phyloP scores from a whole-genome alignment of 208 protist species.

The Leishmania martiniquensis region DNA sequence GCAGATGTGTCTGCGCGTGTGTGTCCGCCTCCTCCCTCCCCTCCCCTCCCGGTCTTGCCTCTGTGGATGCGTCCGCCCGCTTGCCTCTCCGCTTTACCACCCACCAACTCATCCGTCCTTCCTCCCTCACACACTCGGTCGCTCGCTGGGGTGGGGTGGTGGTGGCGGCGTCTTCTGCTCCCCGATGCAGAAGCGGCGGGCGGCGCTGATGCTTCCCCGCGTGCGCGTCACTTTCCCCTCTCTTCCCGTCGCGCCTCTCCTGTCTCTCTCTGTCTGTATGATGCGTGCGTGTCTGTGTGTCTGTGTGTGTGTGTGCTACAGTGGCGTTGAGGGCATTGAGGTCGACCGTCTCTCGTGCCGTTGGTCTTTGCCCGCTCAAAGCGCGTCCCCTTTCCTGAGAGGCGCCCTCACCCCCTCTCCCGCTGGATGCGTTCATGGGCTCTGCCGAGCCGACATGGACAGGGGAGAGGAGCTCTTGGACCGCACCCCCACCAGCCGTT shows the following conservation, averaged over 20 bases:
- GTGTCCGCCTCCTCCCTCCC: not conserved
- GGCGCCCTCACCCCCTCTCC: too few relatives aligned
- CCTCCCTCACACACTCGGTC: not conserved
- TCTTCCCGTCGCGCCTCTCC: not conserved
- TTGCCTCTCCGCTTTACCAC: not conserved
- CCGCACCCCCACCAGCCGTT: too few relatives aligned
- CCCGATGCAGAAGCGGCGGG: not conserved
- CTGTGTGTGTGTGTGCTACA: not conserved
- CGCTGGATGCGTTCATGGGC: too few relatives aligned
- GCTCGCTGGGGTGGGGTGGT: not conserved
- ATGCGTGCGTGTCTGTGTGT: not conserved
- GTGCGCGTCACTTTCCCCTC: not conserved
- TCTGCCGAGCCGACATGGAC: too few relatives aligned
- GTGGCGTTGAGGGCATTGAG: too few relatives aligned
- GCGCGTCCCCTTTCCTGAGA: too few relatives aligned
- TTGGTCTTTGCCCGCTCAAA: too few relatives aligned
- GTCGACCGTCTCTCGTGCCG: too few relatives aligned
- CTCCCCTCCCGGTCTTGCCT: not conserved
- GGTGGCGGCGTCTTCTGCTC: not conserved
- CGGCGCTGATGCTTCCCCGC: not conserved
- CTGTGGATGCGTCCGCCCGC: not conserved
- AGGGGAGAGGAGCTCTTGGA: too few relatives aligned
- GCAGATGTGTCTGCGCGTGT: not conserved
- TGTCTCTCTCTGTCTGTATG: not conserved
- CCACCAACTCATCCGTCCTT: not conserved